phyloP scores from a whole-genome alignment of 768 basidiomycete species.

The Naganishia kalamii region DNA sequence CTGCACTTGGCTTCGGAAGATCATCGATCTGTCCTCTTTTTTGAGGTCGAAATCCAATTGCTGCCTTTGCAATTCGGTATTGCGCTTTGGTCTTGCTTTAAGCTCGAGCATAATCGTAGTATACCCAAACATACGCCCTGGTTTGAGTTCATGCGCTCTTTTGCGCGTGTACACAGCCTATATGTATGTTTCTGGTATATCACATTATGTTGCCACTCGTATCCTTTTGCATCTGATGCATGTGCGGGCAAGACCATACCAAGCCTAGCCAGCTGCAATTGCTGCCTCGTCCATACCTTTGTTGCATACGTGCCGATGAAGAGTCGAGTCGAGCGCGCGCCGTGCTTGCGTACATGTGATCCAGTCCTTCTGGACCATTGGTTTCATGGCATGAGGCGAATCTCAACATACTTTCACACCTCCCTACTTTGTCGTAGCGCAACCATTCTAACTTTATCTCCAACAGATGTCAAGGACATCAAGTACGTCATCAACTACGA shows the following conservation, averaged over 20 bases:
- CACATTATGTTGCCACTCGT: constrained; percentile 12
- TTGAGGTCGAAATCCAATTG: constrained; percentile 13
- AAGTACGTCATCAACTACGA: constrained; percentile 69
- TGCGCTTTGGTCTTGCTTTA: constrained; percentile 12
- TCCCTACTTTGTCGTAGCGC: too few species aligned
- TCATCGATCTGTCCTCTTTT: constrained; percentile 14
- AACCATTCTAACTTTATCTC: too few species aligned
- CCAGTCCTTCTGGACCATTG: background rate
- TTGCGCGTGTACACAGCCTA: constrained; percentile 9
- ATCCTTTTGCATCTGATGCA: constrained; percentile 10
- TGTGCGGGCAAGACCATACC: background rate
- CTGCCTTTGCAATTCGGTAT: background rate
- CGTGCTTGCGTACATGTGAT: background rate
- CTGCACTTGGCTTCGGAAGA: constrained; percentile 3
- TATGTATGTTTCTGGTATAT: constrained; percentile 17
- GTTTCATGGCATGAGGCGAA: background rate
- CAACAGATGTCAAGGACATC: constrained; percentile 95
- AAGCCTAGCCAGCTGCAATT: too few species aligned
- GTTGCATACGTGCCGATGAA: background rate
- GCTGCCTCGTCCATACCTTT: too few species aligned
- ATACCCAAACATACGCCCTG: constrained; percentile 3
- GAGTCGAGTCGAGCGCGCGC: background rate
- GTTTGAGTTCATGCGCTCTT: constrained; percentile 7
- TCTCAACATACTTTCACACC: too few species aligned
- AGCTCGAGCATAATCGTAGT: constrained; percentile 10